Percentiles rank a stretch among this genome's conserved stretches.
Conservation (phyloP, 1,139 yeast genomes). For the Tardiomyces blankii region DNA sequence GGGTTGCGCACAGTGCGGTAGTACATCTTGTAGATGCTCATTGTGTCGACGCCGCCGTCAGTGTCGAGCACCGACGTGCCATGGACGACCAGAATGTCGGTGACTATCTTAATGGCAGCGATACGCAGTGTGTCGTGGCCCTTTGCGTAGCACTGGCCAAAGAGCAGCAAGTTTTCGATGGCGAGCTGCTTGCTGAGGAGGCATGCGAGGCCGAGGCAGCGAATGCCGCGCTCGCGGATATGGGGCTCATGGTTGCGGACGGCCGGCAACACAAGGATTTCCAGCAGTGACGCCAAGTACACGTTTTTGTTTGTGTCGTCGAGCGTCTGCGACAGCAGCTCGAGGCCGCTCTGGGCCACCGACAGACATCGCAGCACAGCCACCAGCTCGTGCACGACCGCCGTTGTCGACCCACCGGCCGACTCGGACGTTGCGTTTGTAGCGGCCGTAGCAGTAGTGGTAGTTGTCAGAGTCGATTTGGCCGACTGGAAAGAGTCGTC, state of each 20-base stretch:
- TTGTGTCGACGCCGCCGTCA: conserved; percentile 52
- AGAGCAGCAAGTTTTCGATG: conserved; percentile 37
- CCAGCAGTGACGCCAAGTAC: conserved; percentile 60
- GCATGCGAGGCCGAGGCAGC: conserved; percentile 72
- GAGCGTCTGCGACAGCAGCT: conserved; percentile 53
- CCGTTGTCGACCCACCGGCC: not conserved
- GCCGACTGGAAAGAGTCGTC: conserved; percentile 48
- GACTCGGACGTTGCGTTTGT: conserved; percentile 26
- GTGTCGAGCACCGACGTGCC: conserved; percentile 59
- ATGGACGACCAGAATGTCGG: conserved; percentile 70
- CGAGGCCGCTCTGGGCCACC: conserved; percentile 62
- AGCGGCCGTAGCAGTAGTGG: conserved; percentile 7
- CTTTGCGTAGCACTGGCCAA: conserved; percentile 54
- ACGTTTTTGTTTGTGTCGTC: conserved; percentile 39
- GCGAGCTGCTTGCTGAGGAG: conserved; percentile 57
- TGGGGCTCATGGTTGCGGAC: conserved; percentile 50
- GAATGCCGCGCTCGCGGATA: conserved; percentile 57
- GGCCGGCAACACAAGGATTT: conserved; percentile 76
- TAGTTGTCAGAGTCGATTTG: conserved; percentile 22
- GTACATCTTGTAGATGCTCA: conserved; percentile 52
- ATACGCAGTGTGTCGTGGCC: conserved; percentile 52
- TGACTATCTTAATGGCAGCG: conserved; percentile 55
- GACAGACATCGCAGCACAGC: conserved; percentile 53
- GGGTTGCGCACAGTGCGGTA: conserved; percentile 34
- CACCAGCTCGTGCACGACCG: conserved; percentile 7